A percentile compares a stretch with the other conserved stretches of the same genome.
Evolutionary conservation across 805 yeast species (phyloP).

Genomic region (Jamesozyma rosinii): DNA sequence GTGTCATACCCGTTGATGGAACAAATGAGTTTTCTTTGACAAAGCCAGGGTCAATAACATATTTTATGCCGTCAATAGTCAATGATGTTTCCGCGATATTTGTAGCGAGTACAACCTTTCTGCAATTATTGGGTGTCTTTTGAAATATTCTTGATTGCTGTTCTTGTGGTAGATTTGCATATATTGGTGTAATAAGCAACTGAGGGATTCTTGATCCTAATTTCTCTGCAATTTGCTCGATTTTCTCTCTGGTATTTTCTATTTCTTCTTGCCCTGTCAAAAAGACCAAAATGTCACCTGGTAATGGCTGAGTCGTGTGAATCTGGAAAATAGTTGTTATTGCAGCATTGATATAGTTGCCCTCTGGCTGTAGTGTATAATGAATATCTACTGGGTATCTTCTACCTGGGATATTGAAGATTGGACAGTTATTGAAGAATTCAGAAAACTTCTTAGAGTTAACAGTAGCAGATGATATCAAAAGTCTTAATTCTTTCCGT

Average conservation of each 20-base stretch:
- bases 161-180: slow-evolving; percentile 84
- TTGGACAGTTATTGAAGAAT: slow-evolving; percentile 76
- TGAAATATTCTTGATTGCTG: slow-evolving; percentile 75
- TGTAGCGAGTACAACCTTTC: slow-evolving; percentile 90
- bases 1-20: slow-evolving; percentile 81
- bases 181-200: slow-evolving; percentile 73
- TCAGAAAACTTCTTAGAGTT: slow-evolving; percentile 80
- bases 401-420: slow-evolving; percentile 84
- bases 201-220: slow-evolving; percentile 53
- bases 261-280: slow-evolving; percentile 96
- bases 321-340: slow-evolving; percentile 80
- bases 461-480: slow-evolving; percentile 91
- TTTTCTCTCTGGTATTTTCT: slow-evolving; percentile 65
- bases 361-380: slow-evolving; percentile 80
- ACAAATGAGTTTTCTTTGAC: slow-evolving; percentile 87
- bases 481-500: slow-evolving; percentile 61
- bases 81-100: slow-evolving; percentile 96
- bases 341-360: slow-evolving; percentile 85
- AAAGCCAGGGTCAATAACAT: slow-evolving; percentile 90
- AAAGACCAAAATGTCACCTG: slow-evolving; percentile 84
- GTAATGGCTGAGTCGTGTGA: slow-evolving; percentile 48
- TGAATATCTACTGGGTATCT: slow-evolving; percentile 84
- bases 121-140: slow-evolving; percentile 65
- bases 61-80: slow-evolving; percentile 92
- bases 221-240: slow-evolving; percentile 54